These are phyloP conservation scores for Lentinula edodes DNA, from an alignment of 768 basidiomycete genomes.

Conservation along the genomic window DNA sequence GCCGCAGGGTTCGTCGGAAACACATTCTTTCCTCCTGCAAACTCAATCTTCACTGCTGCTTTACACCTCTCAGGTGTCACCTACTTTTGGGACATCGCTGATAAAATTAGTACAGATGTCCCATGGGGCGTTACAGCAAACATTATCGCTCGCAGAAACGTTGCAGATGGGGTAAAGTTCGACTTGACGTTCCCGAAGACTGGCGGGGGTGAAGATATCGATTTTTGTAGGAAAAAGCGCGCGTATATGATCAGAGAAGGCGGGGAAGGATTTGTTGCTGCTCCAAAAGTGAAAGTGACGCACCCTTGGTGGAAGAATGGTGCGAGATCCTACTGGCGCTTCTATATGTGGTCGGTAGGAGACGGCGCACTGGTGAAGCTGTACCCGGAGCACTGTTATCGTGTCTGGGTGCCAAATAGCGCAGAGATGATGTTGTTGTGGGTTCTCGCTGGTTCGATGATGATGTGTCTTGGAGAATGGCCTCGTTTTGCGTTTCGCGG, in stretches of 20 bases:
- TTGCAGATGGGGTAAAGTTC: constrained; percentile 38
- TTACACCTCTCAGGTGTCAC: constrained; percentile 52
- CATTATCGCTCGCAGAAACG: constrained; percentile 41
- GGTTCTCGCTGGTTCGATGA: constrained; percentile 1
- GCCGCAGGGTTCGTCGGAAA: constrained; percentile 55
- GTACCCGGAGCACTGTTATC: constrained; percentile 43
- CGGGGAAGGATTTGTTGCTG: constrained; percentile 39
- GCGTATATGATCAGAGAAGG: constrained; percentile 26
- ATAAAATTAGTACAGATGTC: constrained; percentile 39
- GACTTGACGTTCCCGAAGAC: constrained; percentile 52
- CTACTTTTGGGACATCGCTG: constrained; percentile 58
- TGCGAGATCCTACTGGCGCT: constrained; percentile 39
- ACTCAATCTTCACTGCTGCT: constrained; percentile 45
- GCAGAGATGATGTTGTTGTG: constrained; percentile 37
- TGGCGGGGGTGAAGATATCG: constrained; percentile 60
- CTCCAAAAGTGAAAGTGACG: constrained; percentile 42
- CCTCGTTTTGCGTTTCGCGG: constrained; percentile 14
- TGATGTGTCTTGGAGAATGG: neutral
- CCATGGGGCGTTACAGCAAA: constrained; percentile 66
- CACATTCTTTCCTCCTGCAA: constrained; percentile 40
- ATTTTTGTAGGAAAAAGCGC: constrained; percentile 48
- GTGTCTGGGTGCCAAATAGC: constrained; percentile 41
- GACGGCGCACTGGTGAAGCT: constrained; percentile 45
- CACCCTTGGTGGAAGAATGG: constrained; percentile 58
- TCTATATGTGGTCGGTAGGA: constrained; percentile 55